Evolutionary conservation across 352 stramenopile species (phyloP), one percentile per base, ranked within the genome.

Genomic region (Pythium folliculosum): DNA sequence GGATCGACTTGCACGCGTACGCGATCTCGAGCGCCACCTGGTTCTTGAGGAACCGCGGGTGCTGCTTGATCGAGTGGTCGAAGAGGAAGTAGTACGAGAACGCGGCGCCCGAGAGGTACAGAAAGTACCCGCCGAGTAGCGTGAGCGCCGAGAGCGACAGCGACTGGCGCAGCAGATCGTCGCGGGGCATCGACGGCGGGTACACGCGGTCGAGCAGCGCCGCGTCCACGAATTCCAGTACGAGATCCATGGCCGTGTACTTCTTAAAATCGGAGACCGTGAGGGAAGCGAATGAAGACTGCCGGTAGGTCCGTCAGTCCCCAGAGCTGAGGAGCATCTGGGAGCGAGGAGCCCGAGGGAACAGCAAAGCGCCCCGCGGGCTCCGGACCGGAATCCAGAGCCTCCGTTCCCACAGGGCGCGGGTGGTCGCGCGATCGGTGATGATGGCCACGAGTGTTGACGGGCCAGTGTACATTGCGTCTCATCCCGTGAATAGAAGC

Each of bases 201-300:
- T 91, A 92, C 58, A 92, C 17, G 12, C 56, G 61, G 67, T 89
- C 85, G 43, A 91, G 67, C 27, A 73, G 16, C 53, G 78, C 77
- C 27, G 78, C 53, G 71, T 92, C 84, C 32, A 65, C 66, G 40
- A 80, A 43, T 40, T 85, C 76, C 21, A 92, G 63, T 43, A 87
- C 73, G 58, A 89, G 71, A 58, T 92, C 84, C 84, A 92, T 92
- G 2, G 47, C n/a, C n/a, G n/a, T n/a, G n/a, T n/a, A n/a, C n/a
- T n/a, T n/a, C n/a, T n/a, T n/a, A n/a, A n/a, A n/a, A n/a, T n/a
- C n/a, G n/a, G n/a, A n/a, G n/a, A n/a, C n/a, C n/a, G n/a, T n/a
- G n/a, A n/a, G n/a, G n/a, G n/a, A n/a, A n/a, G n/a, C n/a, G n/a
- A n/a, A n/a, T n/a, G n/a, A n/a, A n/a, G n/a, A n/a, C n/a, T n/a